These are phyloP conservation scores for Fusarium abutilonis DNA, from an alignment of 2,329 filamentous ascomycete species.

Conservation along the genomic window DNA sequence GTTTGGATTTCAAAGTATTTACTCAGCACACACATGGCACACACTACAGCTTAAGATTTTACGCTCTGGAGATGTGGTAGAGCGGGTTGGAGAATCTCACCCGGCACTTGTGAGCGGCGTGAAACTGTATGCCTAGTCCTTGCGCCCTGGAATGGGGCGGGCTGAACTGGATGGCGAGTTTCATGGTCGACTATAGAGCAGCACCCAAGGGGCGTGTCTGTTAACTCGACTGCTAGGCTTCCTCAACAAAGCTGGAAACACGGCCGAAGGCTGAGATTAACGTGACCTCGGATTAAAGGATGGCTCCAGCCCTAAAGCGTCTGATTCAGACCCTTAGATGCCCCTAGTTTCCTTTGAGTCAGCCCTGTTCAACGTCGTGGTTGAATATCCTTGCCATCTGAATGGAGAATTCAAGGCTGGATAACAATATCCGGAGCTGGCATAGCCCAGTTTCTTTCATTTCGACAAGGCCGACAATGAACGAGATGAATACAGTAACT, in stretches of 20 bases:
- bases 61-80: slow-evolving; percentile 5
- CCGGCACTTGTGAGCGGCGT: slow-evolving; percentile 27
- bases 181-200: slow-evolving; percentile 19
- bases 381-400: slow-evolving; percentile 9
- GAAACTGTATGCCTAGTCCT: slow-evolving; percentile 31
- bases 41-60: background rate
- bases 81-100: slow-evolving; percentile 13
- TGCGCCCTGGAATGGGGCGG: slow-evolving; percentile 19
- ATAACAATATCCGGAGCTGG: background rate
- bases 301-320: slow-evolving; percentile 9
- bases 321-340: background rate
- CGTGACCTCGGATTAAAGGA: background rate
- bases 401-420: slow-evolving; percentile 3
- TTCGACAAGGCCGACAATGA: background rate
- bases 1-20: too few relatives aligned
- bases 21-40: slow-evolving; percentile 2
- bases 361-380: slow-evolving; percentile 3
- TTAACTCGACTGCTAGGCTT: slow-evolving; percentile 6
- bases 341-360: slow-evolving; percentile 5
- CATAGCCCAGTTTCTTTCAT: background rate
- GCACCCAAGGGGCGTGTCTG: slow-evolving; percentile 17
- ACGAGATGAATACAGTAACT: background rate
- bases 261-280: slow-evolving; percentile 10
- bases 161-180: slow-evolving; percentile 23
- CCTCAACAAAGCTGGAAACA: slow-evolving; percentile 5